phyloP scores from a whole-genome alignment of 2,329 filamentous ascomycete genomes.

The Trichoderma harzianum region DNA sequence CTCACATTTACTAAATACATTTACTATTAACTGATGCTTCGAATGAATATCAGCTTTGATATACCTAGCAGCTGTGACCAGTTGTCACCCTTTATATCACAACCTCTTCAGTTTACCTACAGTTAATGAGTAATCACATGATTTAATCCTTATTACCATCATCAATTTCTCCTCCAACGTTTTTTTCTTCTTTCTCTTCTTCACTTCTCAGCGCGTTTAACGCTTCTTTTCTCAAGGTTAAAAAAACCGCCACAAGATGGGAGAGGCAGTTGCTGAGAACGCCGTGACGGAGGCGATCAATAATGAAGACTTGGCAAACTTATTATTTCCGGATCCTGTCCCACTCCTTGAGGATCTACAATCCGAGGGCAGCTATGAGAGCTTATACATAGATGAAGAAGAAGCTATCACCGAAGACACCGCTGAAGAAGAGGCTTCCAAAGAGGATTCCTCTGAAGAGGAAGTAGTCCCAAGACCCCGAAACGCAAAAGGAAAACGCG shows the following conservation, averaged over 20 bases:
- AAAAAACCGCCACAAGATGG: neutral
- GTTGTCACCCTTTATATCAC: neutral
- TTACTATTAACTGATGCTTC: neutral
- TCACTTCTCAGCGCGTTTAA: neutral
- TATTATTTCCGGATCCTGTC: too few relatives aligned
- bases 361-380: too few relatives aligned
- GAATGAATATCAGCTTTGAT: neutral
- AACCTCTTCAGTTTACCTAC: neutral
- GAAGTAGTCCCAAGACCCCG: neutral
- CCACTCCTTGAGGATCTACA: too few relatives aligned
- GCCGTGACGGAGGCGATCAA: too few relatives aligned
- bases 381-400: too few relatives aligned
- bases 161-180: neutral
- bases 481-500: neutral
- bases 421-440: neutral
- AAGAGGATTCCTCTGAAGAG: neutral
- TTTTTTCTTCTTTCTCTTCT: neutral
- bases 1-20: too few relatives aligned
- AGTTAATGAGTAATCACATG: neutral
- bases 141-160: neutral
- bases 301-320: too few relatives aligned
- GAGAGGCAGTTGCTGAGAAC: neutral
- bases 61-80: neutral
- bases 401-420: too few relatives aligned
- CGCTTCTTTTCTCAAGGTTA: neutral